Percentiles rank a stretch among this genome's conserved stretches.
These are phyloP conservation scores for Penstemon eatonii DNA, from an alignment of 257 asterid genomes.

Conservation along the genomic window DNA sequence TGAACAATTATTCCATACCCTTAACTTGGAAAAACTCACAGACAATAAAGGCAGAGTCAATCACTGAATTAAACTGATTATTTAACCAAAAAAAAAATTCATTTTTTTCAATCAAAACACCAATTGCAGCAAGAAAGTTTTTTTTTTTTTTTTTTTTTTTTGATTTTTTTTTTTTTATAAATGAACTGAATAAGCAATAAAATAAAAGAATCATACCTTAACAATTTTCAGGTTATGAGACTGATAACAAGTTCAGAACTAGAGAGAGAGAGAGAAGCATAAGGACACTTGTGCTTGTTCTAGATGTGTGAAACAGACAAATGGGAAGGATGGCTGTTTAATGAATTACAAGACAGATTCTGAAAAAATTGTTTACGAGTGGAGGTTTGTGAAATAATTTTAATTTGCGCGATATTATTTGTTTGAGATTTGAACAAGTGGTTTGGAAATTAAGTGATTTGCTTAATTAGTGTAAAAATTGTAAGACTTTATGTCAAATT, in stretches of 20 bases:
- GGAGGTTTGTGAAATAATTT: constrained; percentile 23
- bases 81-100: neutral
- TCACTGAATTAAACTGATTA: neutral
- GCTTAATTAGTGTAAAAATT: neutral
- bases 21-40: neutral
- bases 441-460: neutral
- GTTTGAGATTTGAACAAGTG: neutral
- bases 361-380: constrained; percentile 24
- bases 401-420: neutral
- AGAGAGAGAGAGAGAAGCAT: constrained; percentile 29
- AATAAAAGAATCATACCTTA: constrained; percentile 34
- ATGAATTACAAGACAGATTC: constrained; percentile 16
- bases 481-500: too few species aligned
- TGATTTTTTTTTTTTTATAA: neutral
- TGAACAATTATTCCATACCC: constrained; percentile 11
- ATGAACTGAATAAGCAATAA: constrained; percentile 5
- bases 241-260: constrained; percentile 24
- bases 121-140: neutral
- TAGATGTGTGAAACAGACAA: constrained; percentile 42
- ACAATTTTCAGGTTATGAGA: constrained; percentile 21
- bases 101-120: neutral
- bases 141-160: constrained; percentile 2
- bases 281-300: constrained; percentile 25
- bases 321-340: constrained; percentile 28
- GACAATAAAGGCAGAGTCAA: constrained; percentile 15